Conservation (phyloP, 2,329 filamentous ascomycete species). For the Xenosphaeropsis pyriputrescens region DNA sequence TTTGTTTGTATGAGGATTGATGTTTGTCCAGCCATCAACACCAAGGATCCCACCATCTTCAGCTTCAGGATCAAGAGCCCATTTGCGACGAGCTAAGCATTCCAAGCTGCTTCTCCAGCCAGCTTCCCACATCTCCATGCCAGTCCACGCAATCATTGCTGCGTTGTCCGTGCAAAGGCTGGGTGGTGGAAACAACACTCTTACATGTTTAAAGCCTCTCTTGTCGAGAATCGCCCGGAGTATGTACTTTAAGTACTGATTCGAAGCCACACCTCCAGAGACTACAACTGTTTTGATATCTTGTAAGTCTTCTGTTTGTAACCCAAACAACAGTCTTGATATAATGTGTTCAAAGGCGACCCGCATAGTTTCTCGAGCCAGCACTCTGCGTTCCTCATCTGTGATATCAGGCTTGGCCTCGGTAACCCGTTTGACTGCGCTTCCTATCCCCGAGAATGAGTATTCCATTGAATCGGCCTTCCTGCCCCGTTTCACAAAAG, state of each 20-base stretch:
- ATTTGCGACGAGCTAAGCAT: conserved; percentile 48
- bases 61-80: conserved; percentile 52
- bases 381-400: conserved; percentile 44
- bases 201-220: conserved; percentile 47
- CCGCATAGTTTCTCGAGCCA: conserved; percentile 65
- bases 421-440: conserved; percentile 44
- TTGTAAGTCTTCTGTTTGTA: conserved; percentile 25
- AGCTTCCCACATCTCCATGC: conserved; percentile 76
- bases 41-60: conserved; percentile 56
- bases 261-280: conserved; percentile 82
- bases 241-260: conserved; percentile 61
- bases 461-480: conserved; percentile 39
- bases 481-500: conserved; percentile 24
- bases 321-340: conserved; percentile 55
- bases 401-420: conserved; percentile 26
- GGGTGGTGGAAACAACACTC: conserved; percentile 60
- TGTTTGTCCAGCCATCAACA: conserved; percentile 30
- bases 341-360: conserved; percentile 79
- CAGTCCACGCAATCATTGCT: conserved; percentile 93
- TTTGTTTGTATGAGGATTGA: too few species aligned
- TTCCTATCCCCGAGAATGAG: conserved; percentile 61
- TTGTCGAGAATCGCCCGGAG: conserved; percentile 39
- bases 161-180: conserved; percentile 86
- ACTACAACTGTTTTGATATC: conserved; percentile 54
- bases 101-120: conserved; percentile 53